These are phyloP conservation scores for Alternaria incomplexa DNA, from an alignment of 2,329 filamentous ascomycete genomes.

Conservation along the genomic window DNA sequence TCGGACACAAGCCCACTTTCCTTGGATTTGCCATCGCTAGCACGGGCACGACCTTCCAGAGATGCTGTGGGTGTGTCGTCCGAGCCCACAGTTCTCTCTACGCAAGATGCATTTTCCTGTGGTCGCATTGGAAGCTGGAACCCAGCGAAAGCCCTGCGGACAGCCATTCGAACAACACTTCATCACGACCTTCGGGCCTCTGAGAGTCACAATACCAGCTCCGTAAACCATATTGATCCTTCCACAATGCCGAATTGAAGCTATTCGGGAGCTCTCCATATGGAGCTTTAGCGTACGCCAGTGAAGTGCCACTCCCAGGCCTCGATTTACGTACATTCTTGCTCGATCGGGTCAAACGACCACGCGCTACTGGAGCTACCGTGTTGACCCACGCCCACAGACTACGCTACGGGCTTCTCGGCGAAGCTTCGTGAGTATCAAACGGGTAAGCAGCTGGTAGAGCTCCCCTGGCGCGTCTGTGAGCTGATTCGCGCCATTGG, in stretches of 20 bases:
- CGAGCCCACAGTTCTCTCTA: not conserved
- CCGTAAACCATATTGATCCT: not conserved
- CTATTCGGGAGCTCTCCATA: constrained; percentile 25
- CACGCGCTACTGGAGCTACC: constrained; percentile 14
- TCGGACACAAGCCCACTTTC: constrained; percentile 14
- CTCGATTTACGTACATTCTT: constrained; percentile 28
- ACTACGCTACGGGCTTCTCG: constrained; percentile 21
- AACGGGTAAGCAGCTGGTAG: constrained; percentile 22
- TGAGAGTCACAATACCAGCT: not conserved
- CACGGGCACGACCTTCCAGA: not conserved
- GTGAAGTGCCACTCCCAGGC: constrained; percentile 14
- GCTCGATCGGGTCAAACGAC: constrained; percentile 13
- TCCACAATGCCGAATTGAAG: constrained; percentile 13
- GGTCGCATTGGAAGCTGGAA: not conserved
- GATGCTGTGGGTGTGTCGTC: not conserved
- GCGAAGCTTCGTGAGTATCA: constrained; percentile 15
- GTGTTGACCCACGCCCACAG: constrained; percentile 13
- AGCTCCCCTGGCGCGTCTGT: constrained; percentile 27
- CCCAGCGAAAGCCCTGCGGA: not conserved
- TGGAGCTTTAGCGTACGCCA: constrained; percentile 15
- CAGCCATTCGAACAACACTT: not conserved
- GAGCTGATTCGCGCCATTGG: constrained; percentile 38
- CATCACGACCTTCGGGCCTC: not conserved
- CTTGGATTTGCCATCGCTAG: not conserved
- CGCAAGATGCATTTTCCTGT: not conserved